A percentile compares a stretch with the other conserved stretches of the same genome.
Evolutionary conservation across 2,329 filamentous ascomycete genomes (phyloP).

Genomic region (Botrytis elliptica): DNA sequence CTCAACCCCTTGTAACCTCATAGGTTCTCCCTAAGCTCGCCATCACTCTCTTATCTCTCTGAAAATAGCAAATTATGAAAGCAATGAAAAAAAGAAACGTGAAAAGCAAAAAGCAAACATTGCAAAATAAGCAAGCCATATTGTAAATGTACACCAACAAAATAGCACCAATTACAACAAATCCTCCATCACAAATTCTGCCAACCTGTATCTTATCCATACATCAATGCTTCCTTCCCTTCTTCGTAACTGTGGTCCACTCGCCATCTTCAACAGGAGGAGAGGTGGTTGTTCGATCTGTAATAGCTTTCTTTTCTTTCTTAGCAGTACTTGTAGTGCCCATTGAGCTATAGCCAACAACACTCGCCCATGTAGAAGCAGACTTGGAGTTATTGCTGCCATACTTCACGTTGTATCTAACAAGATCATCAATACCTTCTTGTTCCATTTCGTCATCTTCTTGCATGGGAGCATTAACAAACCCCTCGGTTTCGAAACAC

Average conservation of each 20-base stretch:
- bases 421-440: slow-evolving; percentile 3
- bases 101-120: background rate
- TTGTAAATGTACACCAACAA: background rate
- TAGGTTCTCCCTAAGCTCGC: background rate
- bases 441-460: background rate
- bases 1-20: background rate
- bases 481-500: background rate
- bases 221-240: slow-evolving; percentile 16
- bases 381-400: background rate
- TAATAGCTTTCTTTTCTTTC: background rate
- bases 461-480: background rate
- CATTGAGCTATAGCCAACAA: background rate
- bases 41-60: background rate
- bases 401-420: background rate
- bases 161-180: background rate
- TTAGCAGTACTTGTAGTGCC: background rate
- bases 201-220: background rate
- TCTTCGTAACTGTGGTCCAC: slow-evolving; percentile 17
- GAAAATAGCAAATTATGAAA: background rate
- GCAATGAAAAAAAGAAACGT: background rate
- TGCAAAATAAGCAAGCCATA: background rate
- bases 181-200: background rate
- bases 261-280: background rate
- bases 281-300: background rate
- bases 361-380: background rate